Percentiles rank a stretch among this genome's conserved stretches.
Evolutionary conservation across 495 filamentous ascomycete species (phyloP).

Genomic region (Ascodesmis nigricans): DNA sequence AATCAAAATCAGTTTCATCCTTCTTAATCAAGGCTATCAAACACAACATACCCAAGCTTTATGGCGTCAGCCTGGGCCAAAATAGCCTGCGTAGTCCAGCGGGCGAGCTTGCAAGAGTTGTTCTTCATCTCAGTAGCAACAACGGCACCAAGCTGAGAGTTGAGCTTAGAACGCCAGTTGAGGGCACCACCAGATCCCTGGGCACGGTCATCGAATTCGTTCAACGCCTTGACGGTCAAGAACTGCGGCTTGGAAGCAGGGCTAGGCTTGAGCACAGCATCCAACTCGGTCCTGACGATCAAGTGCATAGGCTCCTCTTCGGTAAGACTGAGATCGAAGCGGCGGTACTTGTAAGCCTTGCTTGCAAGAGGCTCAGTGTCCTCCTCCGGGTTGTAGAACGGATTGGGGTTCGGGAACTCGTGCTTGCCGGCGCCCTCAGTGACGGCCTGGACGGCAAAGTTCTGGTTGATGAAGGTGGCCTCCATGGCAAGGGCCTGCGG

Average conservation of each 20-base stretch:
- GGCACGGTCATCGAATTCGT: constrained; percentile 96
- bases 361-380: constrained; percentile 81
- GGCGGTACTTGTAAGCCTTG: constrained; percentile 94
- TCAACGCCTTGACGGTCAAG: constrained; percentile 81
- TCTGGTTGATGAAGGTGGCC: constrained; percentile 98
- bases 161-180: constrained; percentile 88
- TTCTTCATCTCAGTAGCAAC: constrained; percentile 99
- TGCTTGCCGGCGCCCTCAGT: constrained; percentile 57
- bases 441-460: constrained; percentile 88
- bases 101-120: constrained; percentile 90
- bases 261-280: constrained; percentile 82
- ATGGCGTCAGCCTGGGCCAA: constrained; percentile 87
- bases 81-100: constrained; percentile 92
- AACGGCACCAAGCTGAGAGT: constrained; percentile 79
- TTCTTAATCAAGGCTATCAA: constrained; percentile 3
- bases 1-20: constrained; percentile 6
- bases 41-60: constrained; percentile 66
- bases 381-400: constrained; percentile 86
- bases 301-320: constrained; percentile 81
- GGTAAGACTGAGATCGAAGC: constrained; percentile 84
- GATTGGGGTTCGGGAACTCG: constrained; percentile 69
- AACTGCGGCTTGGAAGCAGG: constrained; percentile 73
- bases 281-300: constrained; percentile 86
- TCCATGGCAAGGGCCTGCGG: constrained; percentile 78
- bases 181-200: constrained; percentile 82